Base-by-base conservation (phyloP, 805 yeast genomes). In the Candida namnaoensis region DNA sequence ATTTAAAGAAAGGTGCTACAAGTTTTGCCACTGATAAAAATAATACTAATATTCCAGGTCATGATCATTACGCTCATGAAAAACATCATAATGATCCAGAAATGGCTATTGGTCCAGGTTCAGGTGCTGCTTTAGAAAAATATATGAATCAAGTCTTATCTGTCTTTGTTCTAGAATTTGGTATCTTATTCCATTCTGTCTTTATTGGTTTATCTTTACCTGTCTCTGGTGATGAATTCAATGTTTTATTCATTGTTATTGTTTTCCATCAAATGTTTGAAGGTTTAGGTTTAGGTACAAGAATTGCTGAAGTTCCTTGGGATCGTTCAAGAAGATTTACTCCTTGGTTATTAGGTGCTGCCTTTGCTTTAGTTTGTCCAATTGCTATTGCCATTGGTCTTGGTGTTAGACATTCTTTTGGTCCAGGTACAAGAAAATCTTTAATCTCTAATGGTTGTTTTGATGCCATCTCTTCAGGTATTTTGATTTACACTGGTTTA, bases 231-330 rank as follows among this genome's bases (percentile, higher is more conserved):
- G 82, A 76, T 3, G 91, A 82, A 56, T 86, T 85, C 56, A 73
- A 67, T 44, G 73, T 85, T 6, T 65, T 86, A 39, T 85, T 82
- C 59, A 72, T 82, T 47, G 95, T 74, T n/a, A 48, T 73, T 36
- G 74, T 80, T 5, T 78, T 77, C 69, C 88, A 87, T 58, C 95
- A 86, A 61, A 69, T 80, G 68, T 86, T 86, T 55, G 95, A 86
- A 64, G 95, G 95, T 39, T 68, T 87, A 38, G 95, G 95, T 44
- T 66, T 87, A 48, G 95, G 95, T 24, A 73, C 91, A 8, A 75
- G 95, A 60, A 68, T 83, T 33, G 82, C 88, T 1, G 70, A 69
- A 28, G 68, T 76, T 1, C 52, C 63, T 28, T 56, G 60, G 60
- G 57, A 61, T 32, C 39, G 51, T 7, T 33, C 46, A 15, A 65